Conservation (phyloP, 805 yeast species). For the Middelhovenomyces tepae region DNA sequence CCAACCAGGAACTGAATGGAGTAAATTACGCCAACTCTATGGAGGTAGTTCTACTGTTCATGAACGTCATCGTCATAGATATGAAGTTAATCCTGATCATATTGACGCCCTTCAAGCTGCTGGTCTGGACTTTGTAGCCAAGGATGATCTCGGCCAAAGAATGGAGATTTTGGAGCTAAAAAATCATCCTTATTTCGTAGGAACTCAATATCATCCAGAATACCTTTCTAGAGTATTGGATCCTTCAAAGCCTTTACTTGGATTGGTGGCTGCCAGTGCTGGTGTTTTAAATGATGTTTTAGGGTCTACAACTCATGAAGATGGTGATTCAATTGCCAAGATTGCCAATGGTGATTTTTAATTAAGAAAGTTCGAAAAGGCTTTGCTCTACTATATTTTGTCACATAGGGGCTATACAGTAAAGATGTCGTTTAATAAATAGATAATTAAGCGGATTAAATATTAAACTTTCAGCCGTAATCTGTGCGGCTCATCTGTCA, state of each 20-base stretch:
- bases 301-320: too few relatives aligned
- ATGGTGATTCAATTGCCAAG: too few relatives aligned
- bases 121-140: slow-evolving; percentile 87
- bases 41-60: slow-evolving; percentile 58
- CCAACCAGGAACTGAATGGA: slow-evolving; percentile 55
- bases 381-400: too few relatives aligned
- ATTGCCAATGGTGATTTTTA: too few relatives aligned
- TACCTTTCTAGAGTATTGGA: slow-evolving; percentile 92
- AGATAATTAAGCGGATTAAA: too few relatives aligned
- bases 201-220: slow-evolving; percentile 98
- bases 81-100: slow-evolving; percentile 87
- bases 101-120: slow-evolving; percentile 60
- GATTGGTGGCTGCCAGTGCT: slow-evolving; percentile 88
- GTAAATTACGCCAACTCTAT: slow-evolving; percentile 67
- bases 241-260: slow-evolving; percentile 94
- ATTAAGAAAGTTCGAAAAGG: too few relatives aligned
- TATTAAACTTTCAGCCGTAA: too few relatives aligned
- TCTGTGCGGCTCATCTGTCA: too few relatives aligned
- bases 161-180: slow-evolving; percentile 89
- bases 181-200: slow-evolving; percentile 85
- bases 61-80: slow-evolving; percentile 98
- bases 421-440: too few relatives aligned
- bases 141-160: slow-evolving; percentile 81
- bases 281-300: slow-evolving; percentile 74
- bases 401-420: too few relatives aligned